Base-by-base conservation (phyloP, 345 rosid species). In the Gossypium arboreum region DNA sequence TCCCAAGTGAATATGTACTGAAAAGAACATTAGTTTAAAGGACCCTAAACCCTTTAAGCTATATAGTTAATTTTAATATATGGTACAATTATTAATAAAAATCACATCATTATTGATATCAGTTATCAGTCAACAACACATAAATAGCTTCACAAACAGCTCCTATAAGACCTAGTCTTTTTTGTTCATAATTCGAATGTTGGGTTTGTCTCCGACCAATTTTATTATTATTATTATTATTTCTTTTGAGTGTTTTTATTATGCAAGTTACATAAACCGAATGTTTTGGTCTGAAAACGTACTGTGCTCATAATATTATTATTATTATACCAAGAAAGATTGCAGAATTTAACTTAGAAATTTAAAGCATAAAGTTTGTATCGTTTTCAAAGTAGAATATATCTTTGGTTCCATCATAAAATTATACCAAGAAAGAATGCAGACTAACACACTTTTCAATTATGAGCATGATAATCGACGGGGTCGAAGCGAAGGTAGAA, bases 71-170 rank as follows among this genome's bases (percentile, higher is more conserved):
- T 56, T 34, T 20, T 18, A 20, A 20, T 6, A 7, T 58, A 58
- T 12, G 61, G 4, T 4, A 18, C 2, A 18, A 5, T 29, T 13
- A 10, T 54, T 54, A 54, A n/a, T 18, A 45, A 18, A 34, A 43
- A 25, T 25, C 17, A 43, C 55, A 67, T 67, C 52, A 12, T 45
- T 44, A 12, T n/a, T 24, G n/a, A 45, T 15, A 29, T 45, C 41
- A 67, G 72, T 47, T 25, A 24, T 22, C 4, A 65, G 70, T 44
- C 70, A 66, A 66, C 70, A 66, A 20, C 70, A 43, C 17, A 66
- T 11, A 43, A 66, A 66, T 66, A 43, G 70, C 29, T 66, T 44
- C 52, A 44, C 17, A 66, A 43, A 43, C 52, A 66, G 70, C 16
- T 66, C 52, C 52, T 48, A 10, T 9, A 3, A n/a, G 57, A 17